Evolutionary conservation across 768 basidiomycete genomes (phyloP).

Genomic region (Tricholoma flavovirens): DNA sequence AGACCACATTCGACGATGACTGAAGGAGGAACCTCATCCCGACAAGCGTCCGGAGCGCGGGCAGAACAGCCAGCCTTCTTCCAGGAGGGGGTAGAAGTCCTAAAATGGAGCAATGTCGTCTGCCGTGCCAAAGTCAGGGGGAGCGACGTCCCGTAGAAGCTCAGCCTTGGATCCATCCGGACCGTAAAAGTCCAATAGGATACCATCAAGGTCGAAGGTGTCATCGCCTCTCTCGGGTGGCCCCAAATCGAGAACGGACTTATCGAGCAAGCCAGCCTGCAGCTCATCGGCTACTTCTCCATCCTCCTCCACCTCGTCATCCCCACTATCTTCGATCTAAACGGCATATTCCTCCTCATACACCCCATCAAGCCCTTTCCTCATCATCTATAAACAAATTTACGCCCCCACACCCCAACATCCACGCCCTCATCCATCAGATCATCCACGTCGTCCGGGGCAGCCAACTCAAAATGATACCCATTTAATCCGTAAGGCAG

Average conservation of each 20-base stretch:
- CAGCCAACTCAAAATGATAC: background rate
- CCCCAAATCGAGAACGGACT: background rate
- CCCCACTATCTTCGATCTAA: background rate
- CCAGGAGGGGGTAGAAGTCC: too few relatives aligned
- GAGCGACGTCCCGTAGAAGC: too few relatives aligned
- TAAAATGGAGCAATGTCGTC: too few relatives aligned
- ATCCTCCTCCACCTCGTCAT: background rate
- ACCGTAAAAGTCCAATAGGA: too few relatives aligned
- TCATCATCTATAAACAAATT: background rate
- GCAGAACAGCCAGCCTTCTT: too few relatives aligned
- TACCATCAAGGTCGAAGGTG: too few relatives aligned
- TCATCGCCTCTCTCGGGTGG: too few relatives aligned
- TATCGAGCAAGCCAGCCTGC: background rate
- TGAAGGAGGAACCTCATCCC: too few relatives aligned
- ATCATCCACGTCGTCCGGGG: background rate
- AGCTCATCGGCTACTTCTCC: background rate
- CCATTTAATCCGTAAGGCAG: background rate
- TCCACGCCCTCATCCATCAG: background rate
- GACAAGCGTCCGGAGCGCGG: too few relatives aligned
- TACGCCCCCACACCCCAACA: background rate
- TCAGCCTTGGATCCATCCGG: too few relatives aligned
- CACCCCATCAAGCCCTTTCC: background rate
- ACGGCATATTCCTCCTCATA: background rate
- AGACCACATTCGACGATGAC: too few relatives aligned
- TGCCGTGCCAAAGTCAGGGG: too few relatives aligned